Conservation (phyloP, 768 basidiomycete genomes). For the Crepidotus variabilis region DNA sequence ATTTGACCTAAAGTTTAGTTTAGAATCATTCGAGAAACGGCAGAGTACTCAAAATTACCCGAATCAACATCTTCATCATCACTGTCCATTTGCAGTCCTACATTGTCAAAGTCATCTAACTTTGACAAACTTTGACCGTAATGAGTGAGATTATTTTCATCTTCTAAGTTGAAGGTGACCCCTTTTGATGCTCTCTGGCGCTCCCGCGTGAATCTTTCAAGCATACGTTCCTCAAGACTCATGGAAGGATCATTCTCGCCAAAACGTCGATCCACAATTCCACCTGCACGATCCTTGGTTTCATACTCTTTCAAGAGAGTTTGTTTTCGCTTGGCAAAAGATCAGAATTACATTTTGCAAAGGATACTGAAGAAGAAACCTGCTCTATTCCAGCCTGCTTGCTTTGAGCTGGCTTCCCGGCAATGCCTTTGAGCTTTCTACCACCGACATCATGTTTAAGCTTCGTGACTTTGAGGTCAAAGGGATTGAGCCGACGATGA, state of each 20-base stretch:
- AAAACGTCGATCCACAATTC: conserved; percentile 90
- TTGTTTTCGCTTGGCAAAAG: conserved; percentile 65
- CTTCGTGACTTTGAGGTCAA: conserved; percentile 90
- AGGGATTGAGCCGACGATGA: conserved; percentile 84
- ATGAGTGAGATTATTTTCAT: conserved; percentile 88
- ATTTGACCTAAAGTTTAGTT: conserved; percentile 51
- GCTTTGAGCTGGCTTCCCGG: conserved; percentile 81
- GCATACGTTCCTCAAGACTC: conserved; percentile 95
- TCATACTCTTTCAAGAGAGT: conserved; percentile 86
- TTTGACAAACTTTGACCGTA: conserved; percentile 87
- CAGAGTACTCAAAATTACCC: conserved; percentile 27
- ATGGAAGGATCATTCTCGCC: conserved; percentile 93
- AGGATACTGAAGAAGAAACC: conserved; percentile 34
- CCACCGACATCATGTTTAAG: conserved; percentile 93
- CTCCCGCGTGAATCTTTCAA: conserved; percentile 93
- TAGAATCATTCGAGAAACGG: not conserved
- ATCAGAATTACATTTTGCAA: conserved; percentile 2
- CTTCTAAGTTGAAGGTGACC: conserved; percentile 83
- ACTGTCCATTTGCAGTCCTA: conserved; percentile 55
- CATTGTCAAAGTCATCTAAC: conserved; percentile 78
- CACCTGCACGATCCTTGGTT: conserved; percentile 76
- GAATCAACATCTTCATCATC: conserved; percentile 51
- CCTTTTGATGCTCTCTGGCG: conserved; percentile 77
- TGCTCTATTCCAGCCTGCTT: conserved; percentile 90
- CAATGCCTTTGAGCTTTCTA: conserved; percentile 76